These are phyloP conservation scores for Hamamelis virginiana DNA, from an alignment of 164 flowering plant species.

Conservation along the genomic window DNA sequence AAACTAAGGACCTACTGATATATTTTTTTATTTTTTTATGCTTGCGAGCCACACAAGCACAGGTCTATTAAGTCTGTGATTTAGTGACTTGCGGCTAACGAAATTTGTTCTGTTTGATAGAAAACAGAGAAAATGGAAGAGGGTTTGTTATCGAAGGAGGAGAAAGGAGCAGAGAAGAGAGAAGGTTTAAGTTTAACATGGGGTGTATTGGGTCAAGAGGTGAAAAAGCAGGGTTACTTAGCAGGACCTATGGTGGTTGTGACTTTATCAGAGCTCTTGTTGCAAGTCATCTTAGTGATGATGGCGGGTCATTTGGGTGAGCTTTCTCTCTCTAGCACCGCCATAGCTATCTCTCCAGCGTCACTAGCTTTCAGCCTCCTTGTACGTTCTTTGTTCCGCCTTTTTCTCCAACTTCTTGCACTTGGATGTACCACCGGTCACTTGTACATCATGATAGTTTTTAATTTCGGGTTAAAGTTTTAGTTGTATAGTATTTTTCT, in stretches of 20 bases:
- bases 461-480: no score
- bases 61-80: no score
- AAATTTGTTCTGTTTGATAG: background rate
- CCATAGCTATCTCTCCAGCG: slow-evolving; percentile 47
- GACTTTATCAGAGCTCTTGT: slow-evolving; percentile 26
- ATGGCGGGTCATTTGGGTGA: slow-evolving; percentile 66
- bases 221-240: slow-evolving; percentile 31
- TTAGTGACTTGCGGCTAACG: background rate
- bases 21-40: no score
- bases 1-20: no score
- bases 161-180: background rate
- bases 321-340: slow-evolving; percentile 53
- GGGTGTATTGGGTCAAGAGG: slow-evolving; percentile 27
- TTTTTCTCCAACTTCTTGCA: background rate
- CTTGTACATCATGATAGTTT: no score
- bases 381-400: slow-evolving; percentile 25
- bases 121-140: background rate
- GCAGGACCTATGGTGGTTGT: slow-evolving; percentile 51
- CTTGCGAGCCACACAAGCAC: no score
- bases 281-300: slow-evolving; percentile 45
- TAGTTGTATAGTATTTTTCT: no score
- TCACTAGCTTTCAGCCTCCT: slow-evolving; percentile 52
- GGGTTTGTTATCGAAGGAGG: background rate
- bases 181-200: slow-evolving; percentile 9
- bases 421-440: no score